Base-by-base conservation (phyloP, 2,329 filamentous ascomycete genomes). In the Saccharata proteae region DNA sequence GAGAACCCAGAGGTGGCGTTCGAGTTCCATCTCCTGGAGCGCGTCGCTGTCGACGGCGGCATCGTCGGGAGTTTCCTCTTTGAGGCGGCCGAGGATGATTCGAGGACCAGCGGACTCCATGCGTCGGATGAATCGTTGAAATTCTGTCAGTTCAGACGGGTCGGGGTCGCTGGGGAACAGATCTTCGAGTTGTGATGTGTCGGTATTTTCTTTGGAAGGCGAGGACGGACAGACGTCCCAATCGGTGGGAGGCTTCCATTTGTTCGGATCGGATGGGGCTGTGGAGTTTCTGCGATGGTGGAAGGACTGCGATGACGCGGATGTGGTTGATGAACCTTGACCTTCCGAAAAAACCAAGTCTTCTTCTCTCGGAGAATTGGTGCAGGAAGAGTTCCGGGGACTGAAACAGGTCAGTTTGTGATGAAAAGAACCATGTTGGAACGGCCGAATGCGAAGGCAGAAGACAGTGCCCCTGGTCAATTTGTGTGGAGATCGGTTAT, bases 1-100 rank as follows among this genome's bases (percentile, higher is more conserved):
- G 19, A 77, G 57, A 56, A 83, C 67, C 72, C 72, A 77, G 23
- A 68, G 53, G 42, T 72, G 70, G 44, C 70, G 69, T 38, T 70
- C 65, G 28, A 70, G 55, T 35, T 69, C 67, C 13, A 70, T 49
- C 21, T 55, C 60, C 3, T 64, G 57, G 33, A 69, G 63, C 1
- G 54, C 48, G 9, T 60, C 54, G 14, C 49, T 51, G 7, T 58
- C 56, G 57, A 64, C 66, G 7, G 36, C 31, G 5, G 39, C 28
- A 9, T 47, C 42, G 18, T 51, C 38, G 46, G 49, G 30, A 12
- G 30, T 50, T 24, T 61, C 58, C 40, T 70, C 64, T 18, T 65
- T 70, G 21, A 79, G 56, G 4, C 71, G 63, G 19, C 64, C 57
- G 4, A 77, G 54, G 26, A 75, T 61, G 17, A 67, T 55, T 29